A percentile compares a stretch with the other conserved stretches of the same genome.
These are phyloP conservation scores for Onygenales sp. DNA, from an alignment of 2,329 filamentous ascomycete species.

Conservation along the genomic window DNA sequence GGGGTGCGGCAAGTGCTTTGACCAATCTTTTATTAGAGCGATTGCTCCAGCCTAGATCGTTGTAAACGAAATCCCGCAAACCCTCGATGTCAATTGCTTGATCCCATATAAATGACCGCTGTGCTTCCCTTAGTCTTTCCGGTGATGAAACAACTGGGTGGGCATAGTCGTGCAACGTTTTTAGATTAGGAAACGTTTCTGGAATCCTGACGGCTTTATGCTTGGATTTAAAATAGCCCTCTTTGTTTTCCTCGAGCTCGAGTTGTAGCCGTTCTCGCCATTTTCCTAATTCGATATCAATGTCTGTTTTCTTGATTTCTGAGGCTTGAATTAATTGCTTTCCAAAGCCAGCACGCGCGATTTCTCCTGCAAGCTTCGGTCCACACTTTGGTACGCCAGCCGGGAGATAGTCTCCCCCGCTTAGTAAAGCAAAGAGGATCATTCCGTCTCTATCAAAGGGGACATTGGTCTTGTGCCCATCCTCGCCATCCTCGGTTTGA, in stretches of 20 bases:
- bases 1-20: slow-evolving; percentile 70
- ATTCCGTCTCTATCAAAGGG: slow-evolving; percentile 72
- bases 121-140: slow-evolving; percentile 47
- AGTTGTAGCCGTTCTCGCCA: slow-evolving; percentile 67
- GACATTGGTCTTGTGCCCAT: slow-evolving; percentile 34
- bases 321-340: slow-evolving; percentile 54
- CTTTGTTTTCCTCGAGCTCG: slow-evolving; percentile 76
- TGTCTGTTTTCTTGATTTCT: slow-evolving; percentile 38
- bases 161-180: slow-evolving; percentile 77
- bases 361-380: slow-evolving; percentile 79
- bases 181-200: slow-evolving; percentile 67
- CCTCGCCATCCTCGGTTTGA: slow-evolving; percentile 50
- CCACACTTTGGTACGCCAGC: slow-evolving; percentile 83
- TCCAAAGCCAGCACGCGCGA: slow-evolving; percentile 80
- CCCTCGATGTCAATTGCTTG: slow-evolving; percentile 54
- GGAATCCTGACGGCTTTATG: slow-evolving; percentile 69
- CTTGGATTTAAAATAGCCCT: slow-evolving; percentile 65
- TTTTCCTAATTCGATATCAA: slow-evolving; percentile 35
- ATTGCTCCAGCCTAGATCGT: slow-evolving; percentile 80
- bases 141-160: slow-evolving; percentile 69
- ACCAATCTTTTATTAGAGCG: slow-evolving; percentile 56
- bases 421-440: slow-evolving; percentile 89
- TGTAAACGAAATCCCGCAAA: slow-evolving; percentile 63
- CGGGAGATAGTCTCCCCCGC: slow-evolving; percentile 86
- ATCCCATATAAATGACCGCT: slow-evolving; percentile 50